These are phyloP conservation scores for Vanrija sp. DNA, from an alignment of 1,284 basidiomycete species.

Conservation along the genomic window DNA sequence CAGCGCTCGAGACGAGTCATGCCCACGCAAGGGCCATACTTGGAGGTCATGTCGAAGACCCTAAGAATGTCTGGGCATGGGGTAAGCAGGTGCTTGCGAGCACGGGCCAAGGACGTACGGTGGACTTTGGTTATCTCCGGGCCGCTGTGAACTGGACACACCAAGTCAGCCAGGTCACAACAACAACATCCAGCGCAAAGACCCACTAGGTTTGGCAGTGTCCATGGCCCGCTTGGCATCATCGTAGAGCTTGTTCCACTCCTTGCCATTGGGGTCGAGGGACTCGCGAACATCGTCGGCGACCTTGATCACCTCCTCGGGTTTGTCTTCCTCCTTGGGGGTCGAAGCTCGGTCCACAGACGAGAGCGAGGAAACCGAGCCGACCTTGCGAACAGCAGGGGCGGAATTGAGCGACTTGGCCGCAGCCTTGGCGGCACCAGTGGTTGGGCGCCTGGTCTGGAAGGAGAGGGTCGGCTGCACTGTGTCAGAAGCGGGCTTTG, in stretches of 20 bases:
- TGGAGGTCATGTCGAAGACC: constrained; percentile 73
- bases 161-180: background rate
- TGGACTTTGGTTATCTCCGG: constrained; percentile 42
- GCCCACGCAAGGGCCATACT: constrained; percentile 82
- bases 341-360: background rate
- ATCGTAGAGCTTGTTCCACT: constrained; percentile 55
- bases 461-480: constrained; percentile 28
- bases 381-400: background rate
- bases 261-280: constrained; percentile 53
- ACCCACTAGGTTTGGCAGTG: constrained; percentile 59
- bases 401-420: background rate
- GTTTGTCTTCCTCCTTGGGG: background rate
- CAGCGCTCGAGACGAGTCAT: constrained; percentile 79
- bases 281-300: constrained; percentile 13
- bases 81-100: background rate
- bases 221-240: constrained; percentile 59
- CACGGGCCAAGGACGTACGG: constrained; percentile 29
- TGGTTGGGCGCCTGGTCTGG: constrained; percentile 15
- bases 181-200: background rate
- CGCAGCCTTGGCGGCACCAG: constrained; percentile 6
- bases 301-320: background rate
- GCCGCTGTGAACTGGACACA: constrained; percentile 38
- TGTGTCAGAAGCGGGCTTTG: background rate
- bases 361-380: constrained; percentile 3
- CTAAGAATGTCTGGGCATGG: constrained; percentile 64